Evolutionary conservation across 257 asterid genomes (phyloP), one percentile per base, ranked within the genome.

Genomic region (Gynochthodes officinalis): DNA sequence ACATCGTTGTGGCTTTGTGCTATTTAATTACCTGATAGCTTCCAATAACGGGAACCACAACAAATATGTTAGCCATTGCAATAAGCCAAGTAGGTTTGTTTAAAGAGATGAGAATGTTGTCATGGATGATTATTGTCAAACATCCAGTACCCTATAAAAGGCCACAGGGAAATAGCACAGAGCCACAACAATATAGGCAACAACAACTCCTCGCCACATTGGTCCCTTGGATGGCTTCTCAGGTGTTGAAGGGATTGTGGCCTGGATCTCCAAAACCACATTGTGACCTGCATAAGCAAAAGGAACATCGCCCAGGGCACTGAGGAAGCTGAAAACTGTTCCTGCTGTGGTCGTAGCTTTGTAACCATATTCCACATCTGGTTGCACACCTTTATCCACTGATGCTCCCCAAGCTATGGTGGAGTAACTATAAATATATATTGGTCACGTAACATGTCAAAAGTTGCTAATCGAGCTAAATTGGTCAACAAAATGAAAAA

Each of bases 251-350:
- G 96, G 98, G 50, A 94, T 89, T 7, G 98, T 94, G 9, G 98
- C 97, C 75, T 93, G 96, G 54, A 93, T 93, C 50, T 93, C 96
- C 67, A 93, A 72, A 27, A 94, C 98, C 23, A 94, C 97, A 67
- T 94, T 91, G 78, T 94, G 98, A 44, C 98, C 98, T 1, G 97
- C 97, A 32, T 91, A 94, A 11, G 98, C 97, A 62, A 94, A 91
- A 2, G 98, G 97, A 64, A 91, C 96, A 15, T 91, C 93, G 19
- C 98, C 97, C 76, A 91, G 30, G 0, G 91, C 96, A 69, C 85
- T 76, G 49, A 94, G 89, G 87, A 94, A 94, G 84, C 80, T 78
- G 65, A 94, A 88, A 2, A 94, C 83, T 0, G 87, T 91, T 43
- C 96, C 97, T 10, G 78, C 73, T 18, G 83, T 79, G 19, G 88